Conservation (phyloP, 2,329 filamentous ascomycete species). For the Blumeria hordei region DNA sequence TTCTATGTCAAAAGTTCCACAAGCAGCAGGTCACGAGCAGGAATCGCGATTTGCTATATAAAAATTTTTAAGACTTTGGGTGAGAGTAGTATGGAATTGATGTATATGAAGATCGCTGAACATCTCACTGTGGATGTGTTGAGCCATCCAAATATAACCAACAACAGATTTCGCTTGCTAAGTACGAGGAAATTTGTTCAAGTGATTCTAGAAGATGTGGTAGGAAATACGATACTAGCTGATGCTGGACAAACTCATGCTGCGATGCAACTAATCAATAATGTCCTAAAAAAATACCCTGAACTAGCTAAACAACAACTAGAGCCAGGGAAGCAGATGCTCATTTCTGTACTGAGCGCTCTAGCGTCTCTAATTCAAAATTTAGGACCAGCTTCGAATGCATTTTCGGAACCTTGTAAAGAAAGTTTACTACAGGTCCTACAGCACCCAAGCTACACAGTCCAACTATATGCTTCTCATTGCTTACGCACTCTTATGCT, state of each 20-base stretch:
- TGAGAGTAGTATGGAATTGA: constrained; percentile 57
- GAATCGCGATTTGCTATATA: constrained; percentile 69
- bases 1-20: constrained; percentile 64
- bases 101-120: constrained; percentile 60
- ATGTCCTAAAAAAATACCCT: constrained; percentile 82
- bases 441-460: constrained; percentile 86
- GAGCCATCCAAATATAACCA: constrained; percentile 47
- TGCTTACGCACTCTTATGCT: constrained; percentile 73
- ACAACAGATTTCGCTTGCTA: constrained; percentile 72
- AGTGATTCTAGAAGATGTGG: constrained; percentile 58
- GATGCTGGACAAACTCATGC: constrained; percentile 74
- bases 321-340: constrained; percentile 68
- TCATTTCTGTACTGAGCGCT: constrained; percentile 58
- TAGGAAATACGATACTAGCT: constrained; percentile 60
- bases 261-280: constrained; percentile 60
- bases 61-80: constrained; percentile 57
- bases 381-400: constrained; percentile 59
- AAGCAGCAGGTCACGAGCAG: constrained; percentile 57
- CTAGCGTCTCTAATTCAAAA: constrained; percentile 54
- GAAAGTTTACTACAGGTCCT: constrained; percentile 76
- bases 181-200: constrained; percentile 68
- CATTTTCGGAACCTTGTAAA: constrained; percentile 58
- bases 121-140: constrained; percentile 63
- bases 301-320: constrained; percentile 66
- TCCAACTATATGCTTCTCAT: constrained; percentile 71